These are phyloP conservation scores for Echeveria elegans DNA, from an alignment of 164 flowering plant species.

Conservation along the genomic window DNA sequence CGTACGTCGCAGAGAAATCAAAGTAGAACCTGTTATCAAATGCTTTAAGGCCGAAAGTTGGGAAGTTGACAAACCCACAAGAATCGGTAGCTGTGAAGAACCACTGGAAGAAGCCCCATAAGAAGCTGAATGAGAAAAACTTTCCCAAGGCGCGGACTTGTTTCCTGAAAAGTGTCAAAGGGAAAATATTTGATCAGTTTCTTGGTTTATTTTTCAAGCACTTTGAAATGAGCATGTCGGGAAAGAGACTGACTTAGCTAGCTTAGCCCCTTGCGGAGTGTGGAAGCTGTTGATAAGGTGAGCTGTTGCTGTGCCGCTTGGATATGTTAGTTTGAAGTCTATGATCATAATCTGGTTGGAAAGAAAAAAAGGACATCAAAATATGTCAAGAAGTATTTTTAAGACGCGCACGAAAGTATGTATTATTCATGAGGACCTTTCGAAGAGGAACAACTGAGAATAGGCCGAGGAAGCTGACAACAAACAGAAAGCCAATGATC, in stretches of 20 bases:
- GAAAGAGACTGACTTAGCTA: constrained; percentile 25
- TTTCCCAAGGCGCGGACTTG: constrained; percentile 27
- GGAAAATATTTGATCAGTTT: not conserved
- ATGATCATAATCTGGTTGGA: constrained; percentile 32
- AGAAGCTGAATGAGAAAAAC: constrained; percentile 25
- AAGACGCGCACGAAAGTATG: not conserved
- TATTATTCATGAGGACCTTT: constrained; percentile 19
- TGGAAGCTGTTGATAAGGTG: constrained; percentile 48
- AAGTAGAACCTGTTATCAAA: constrained; percentile 30
- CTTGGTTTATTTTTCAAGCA: not conserved
- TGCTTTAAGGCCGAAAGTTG: constrained; percentile 40
- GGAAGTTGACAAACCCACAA: constrained; percentile 38
- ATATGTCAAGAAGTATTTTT: not conserved
- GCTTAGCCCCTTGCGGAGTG: constrained; percentile 38
- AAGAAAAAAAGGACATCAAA: not conserved
- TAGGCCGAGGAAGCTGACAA: constrained; percentile 55
- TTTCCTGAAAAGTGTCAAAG: constrained; percentile 19
- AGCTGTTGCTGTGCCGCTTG: constrained; percentile 53
- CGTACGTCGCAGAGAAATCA: constrained; percentile 41
- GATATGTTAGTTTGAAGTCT: constrained; percentile 36
- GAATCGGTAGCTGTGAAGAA: constrained; percentile 26
- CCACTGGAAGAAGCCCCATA: constrained; percentile 35
- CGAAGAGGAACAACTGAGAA: constrained; percentile 45
- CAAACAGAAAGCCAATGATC: constrained; percentile 42
- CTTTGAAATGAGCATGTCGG: not conserved